Evolutionary conservation across 2,329 filamentous ascomycete genomes (phyloP), one percentile per base, ranked within the genome.

Genomic region (Epichloe scottii): DNA sequence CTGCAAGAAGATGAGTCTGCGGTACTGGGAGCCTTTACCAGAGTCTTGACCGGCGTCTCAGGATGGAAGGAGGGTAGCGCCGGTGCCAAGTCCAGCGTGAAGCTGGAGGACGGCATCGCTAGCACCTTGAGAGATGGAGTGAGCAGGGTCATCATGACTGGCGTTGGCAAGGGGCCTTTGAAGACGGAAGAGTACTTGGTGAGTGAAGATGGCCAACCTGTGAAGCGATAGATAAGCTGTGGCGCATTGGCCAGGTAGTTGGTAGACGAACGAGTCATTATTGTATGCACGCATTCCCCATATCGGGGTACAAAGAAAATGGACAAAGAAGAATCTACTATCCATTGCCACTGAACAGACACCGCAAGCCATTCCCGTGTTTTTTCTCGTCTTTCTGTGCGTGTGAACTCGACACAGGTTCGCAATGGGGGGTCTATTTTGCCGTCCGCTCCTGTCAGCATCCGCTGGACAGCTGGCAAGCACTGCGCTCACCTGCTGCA

Each of bases 81-180:
- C 37, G 68, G 80, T 12, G 71, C 81, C 58, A 73, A 73, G 54
- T 68, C 76, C 2, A 70, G 66, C 11, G 73, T 80, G n/a, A 71
- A 75, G 45, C 69, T 90, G 19, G 81, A 89, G 43, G 78, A 82
- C 55, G 72, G 78, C 49, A 76, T 84, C n/a, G 71, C 85, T 3
- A 70, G 75, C 45, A 74, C 80, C 37, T 68, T 98, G 57, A 82
- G 83, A 70, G 78, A 82, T 40, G 93, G 93, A 26, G 83, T 98
- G 5, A 89, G 84, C 68, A 80, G 90, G 56, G 84, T 98, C 38
- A 98, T 98, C 58, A 72, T 90, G 71, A 97, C 94, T 1, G 78
- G 84, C 49, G 93, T 98, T 42, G 93, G 93, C 1, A 88, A 94
- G 65, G 93, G 91, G 0, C 93, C 93, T 0, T 70, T 85, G 56